Evolutionary conservation across 2,329 filamentous ascomycete genomes (phyloP).

Genomic region (Byssoonygena ceratinophila): DNA sequence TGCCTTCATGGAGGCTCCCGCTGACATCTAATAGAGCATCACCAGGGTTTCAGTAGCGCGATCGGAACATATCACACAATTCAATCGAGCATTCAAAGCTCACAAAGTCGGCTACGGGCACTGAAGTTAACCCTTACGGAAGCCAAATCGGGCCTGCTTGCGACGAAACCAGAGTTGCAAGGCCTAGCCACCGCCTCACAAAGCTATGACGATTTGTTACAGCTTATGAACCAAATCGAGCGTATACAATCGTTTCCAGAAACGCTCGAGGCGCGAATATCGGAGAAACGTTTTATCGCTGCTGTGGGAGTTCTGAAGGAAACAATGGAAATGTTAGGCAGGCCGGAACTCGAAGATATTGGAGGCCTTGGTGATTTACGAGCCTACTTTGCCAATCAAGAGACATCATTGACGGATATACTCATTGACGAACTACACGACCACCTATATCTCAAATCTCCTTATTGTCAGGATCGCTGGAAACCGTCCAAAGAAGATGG

Average conservation of each 20-base stretch:
- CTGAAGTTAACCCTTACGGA: slow-evolving; percentile 73
- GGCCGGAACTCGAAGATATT: slow-evolving; percentile 82
- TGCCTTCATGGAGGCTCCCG: background rate
- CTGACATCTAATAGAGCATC: slow-evolving; percentile 55
- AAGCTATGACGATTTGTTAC: slow-evolving; percentile 80
- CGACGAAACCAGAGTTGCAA: slow-evolving; percentile 81
- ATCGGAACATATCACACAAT: slow-evolving; percentile 99
- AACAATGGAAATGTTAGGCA: slow-evolving; percentile 70
- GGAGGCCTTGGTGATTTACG: slow-evolving; percentile 77
- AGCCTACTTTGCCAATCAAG: slow-evolving; percentile 84
- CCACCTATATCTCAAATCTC: slow-evolving; percentile 93
- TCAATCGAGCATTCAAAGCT: slow-evolving; percentile 79
- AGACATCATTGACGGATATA: slow-evolving; percentile 84
- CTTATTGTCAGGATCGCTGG: slow-evolving; percentile 95
- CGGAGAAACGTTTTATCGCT: slow-evolving; percentile 86
- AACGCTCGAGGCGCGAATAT: slow-evolving; percentile 85
- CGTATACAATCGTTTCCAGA: slow-evolving; percentile 82
- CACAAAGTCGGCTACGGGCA: slow-evolving; percentile 71
- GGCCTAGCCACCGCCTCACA: slow-evolving; percentile 79
- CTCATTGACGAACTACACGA: slow-evolving; percentile 95
- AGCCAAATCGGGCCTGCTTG: slow-evolving; percentile 70
- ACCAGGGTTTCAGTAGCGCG: slow-evolving; percentile 97
- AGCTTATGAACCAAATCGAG: slow-evolving; percentile 72
- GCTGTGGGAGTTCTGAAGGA: slow-evolving; percentile 88
- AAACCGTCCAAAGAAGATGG: slow-evolving; percentile 52